These are phyloP conservation scores for Macaranga tanarius DNA, from an alignment of 441 rosid genomes.

Conservation along the genomic window DNA sequence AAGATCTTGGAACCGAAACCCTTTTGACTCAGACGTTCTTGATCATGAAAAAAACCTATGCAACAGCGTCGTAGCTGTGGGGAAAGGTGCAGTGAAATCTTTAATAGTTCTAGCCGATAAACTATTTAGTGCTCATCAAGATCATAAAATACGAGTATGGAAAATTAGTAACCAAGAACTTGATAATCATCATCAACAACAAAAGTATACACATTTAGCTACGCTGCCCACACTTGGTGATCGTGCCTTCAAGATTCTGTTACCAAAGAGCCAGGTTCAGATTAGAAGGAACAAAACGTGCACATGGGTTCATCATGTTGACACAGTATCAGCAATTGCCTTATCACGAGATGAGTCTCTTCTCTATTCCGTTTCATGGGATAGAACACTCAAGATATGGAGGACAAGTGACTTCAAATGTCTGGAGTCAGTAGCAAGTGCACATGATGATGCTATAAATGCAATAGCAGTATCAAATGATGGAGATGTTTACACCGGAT, in stretches of 20 bases:
- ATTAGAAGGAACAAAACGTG: conserved; percentile 70
- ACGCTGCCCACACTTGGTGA: conserved; percentile 84
- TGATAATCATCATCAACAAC: conserved; percentile 36
- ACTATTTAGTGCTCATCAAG: conserved; percentile 92
- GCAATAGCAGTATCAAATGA: conserved; percentile 57
- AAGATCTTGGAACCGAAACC: conserved; percentile 53
- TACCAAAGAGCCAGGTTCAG: conserved; percentile 64
- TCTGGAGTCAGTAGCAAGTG: conserved; percentile 64
- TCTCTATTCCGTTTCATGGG: conserved; percentile 94
- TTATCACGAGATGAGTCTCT: conserved; percentile 61
- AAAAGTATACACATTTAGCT: conserved; percentile 56
- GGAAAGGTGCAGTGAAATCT: conserved; percentile 79
- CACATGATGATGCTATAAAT: conserved; percentile 88
- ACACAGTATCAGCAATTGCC: conserved; percentile 76
- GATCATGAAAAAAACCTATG: conserved; percentile 32
- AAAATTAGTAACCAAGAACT: conserved; percentile 47
- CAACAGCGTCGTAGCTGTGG: conserved; percentile 41
- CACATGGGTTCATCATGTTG: conserved; percentile 86
- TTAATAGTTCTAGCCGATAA: conserved; percentile 59
- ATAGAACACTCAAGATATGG: conserved; percentile 85
- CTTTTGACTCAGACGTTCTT: conserved; percentile 34
- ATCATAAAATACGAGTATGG: conserved; percentile 94
- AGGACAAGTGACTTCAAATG: conserved; percentile 79
- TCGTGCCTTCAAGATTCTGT: conserved; percentile 55
- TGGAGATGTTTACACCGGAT: conserved; percentile 79